Conservation (phyloP, 306 rosid genomes). For the Inga oerstediana region DNA sequence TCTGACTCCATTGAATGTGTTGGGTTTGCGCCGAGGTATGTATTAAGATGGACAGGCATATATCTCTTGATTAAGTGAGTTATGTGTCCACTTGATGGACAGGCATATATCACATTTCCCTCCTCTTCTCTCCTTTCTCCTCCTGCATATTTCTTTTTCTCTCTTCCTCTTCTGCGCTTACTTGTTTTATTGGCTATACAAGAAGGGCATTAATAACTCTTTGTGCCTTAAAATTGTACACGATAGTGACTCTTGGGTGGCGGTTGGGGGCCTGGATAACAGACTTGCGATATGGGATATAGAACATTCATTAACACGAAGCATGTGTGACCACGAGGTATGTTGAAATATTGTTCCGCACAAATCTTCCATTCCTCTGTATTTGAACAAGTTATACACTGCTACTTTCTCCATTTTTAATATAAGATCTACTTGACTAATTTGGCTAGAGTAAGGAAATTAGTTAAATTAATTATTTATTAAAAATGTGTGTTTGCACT, state of each 20-base stretch:
- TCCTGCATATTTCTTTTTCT: no score
- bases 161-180: background rate
- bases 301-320: constrained; percentile 65
- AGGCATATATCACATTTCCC: no score
- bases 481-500: no score
- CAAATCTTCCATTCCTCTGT: background rate
- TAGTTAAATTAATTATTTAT: no score
- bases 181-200: background rate
- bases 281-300: constrained; percentile 82
- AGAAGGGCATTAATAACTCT: background rate
- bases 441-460: no score
- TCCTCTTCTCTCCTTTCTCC: no score
- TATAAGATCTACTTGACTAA: no score
- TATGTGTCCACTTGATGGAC: background rate
- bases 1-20: constrained; percentile 80
- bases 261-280: constrained; percentile 81
- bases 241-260: constrained; percentile 73
- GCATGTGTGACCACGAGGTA: constrained; percentile 82
- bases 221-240: constrained; percentile 28
- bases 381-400: background rate
- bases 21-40: constrained; percentile 71
- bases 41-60: constrained; percentile 21
- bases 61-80: constrained; percentile 18
- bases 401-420: no score
- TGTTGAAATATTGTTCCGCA: constrained; percentile 27